Evolutionary conservation across 345 rosid species (phyloP).

Genomic region (Iberis pinnata): DNA sequence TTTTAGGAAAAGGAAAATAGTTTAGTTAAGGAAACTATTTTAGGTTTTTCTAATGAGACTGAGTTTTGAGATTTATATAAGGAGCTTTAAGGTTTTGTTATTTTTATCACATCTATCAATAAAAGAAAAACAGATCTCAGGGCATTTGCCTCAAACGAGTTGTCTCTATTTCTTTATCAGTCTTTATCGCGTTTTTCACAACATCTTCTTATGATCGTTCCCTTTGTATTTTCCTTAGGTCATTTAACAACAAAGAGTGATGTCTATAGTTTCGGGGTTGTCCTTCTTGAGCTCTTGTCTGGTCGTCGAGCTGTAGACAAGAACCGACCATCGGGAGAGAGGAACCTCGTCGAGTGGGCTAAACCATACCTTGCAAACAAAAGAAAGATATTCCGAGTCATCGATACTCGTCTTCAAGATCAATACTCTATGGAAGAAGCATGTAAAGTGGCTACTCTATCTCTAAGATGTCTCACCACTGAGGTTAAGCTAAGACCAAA

Average conservation of each 20-base stretch:
- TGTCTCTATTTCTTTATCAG: too few relatives aligned
- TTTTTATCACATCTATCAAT: too few relatives aligned
- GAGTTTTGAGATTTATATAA: too few relatives aligned
- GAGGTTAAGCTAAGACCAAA: constrained; percentile 29
- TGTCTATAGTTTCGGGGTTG: constrained; percentile 93
- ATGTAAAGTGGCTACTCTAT: constrained; percentile 28
- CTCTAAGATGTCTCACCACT: constrained; percentile 26
- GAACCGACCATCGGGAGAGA: constrained; percentile 80
- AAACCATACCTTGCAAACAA: constrained; percentile 71
- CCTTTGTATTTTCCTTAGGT: constrained; percentile 37
- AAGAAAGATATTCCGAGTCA: constrained; percentile 60
- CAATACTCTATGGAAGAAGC: constrained; percentile 61
- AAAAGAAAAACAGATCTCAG: too few relatives aligned
- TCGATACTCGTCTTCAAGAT: constrained; percentile 82
- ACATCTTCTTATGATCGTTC: constrained; percentile 46
- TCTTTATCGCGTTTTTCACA: too few relatives aligned
- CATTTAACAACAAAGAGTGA: constrained; percentile 93
- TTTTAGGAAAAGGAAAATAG: too few relatives aligned
- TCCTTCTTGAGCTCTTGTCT: constrained; percentile 80
- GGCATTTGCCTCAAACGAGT: too few relatives aligned
- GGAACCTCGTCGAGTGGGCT: constrained; percentile 90
- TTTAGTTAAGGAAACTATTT: too few relatives aligned
- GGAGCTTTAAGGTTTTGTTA: too few relatives aligned
- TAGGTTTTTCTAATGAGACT: too few relatives aligned
- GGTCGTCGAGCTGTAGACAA: constrained; percentile 94